Conservation (phyloP, 371 early-diverging fungal species). For the Mucor mucedo region DNA sequence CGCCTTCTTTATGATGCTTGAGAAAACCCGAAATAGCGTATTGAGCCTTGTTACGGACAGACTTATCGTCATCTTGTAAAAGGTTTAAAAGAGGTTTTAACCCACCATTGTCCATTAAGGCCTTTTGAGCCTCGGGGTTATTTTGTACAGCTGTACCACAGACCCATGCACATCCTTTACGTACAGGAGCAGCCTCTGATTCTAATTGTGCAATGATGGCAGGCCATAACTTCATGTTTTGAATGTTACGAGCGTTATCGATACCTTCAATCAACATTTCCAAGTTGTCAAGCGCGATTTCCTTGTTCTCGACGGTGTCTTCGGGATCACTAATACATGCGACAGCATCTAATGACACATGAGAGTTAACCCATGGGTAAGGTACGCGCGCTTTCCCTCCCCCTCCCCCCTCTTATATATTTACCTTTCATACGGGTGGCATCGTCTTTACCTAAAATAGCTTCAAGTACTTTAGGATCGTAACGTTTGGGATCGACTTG, state of each 20-base stretch:
- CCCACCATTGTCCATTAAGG: conserved; percentile 71
- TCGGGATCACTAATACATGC: conserved; percentile 62
- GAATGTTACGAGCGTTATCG: conserved; percentile 93
- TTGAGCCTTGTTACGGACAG: conserved; percentile 75
- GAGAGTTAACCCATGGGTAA: not conserved
- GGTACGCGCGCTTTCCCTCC: no score
- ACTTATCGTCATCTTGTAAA: conserved; percentile 58
- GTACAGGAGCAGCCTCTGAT: conserved; percentile 60
- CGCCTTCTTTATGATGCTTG: conserved; percentile 68
- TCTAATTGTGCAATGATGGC: conserved; percentile 67
- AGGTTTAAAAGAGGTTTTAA: conserved; percentile 59
- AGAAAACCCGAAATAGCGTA: conserved; percentile 83
- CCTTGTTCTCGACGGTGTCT: conserved; percentile 70
- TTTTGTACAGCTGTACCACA: conserved; percentile 94
- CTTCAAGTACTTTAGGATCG: conserved; percentile 86
- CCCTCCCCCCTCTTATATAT: not conserved
- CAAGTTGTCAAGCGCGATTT: conserved; percentile 88
- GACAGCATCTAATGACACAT: conserved; percentile 64
- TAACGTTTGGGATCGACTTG: conserved; percentile 44
- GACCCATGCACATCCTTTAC: conserved; percentile 87
- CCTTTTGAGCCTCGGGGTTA: conserved; percentile 85
- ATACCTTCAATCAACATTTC: conserved; percentile 94
- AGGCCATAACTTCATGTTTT: conserved; percentile 89
- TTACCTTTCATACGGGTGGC: conserved; percentile 83
- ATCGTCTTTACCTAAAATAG: conserved; percentile 92